These are phyloP conservation scores for Cladosporium austrohemisphaericum DNA, from an alignment of 2,329 filamentous ascomycete genomes.

Conservation along the genomic window DNA sequence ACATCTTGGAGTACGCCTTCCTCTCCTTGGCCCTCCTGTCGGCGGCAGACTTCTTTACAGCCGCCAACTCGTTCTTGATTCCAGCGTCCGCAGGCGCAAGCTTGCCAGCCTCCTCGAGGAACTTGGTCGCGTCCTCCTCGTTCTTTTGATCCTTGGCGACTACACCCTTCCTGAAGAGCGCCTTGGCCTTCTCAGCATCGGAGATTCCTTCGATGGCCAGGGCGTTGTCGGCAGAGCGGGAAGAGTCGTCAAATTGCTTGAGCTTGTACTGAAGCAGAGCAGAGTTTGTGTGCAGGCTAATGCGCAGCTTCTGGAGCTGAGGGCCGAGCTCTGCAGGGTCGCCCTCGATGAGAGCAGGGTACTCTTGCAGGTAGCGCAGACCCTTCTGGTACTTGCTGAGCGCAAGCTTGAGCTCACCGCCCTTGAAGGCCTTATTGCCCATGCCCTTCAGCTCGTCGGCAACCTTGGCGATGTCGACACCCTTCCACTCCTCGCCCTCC, in stretches of 20 bases:
- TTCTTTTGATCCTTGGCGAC: slow-evolving; percentile 76
- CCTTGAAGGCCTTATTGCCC: slow-evolving; percentile 91
- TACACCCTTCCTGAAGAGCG: slow-evolving; percentile 74
- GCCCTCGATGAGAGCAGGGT: slow-evolving; percentile 64
- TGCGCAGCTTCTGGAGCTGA: slow-evolving; percentile 69
- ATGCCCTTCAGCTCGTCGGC: slow-evolving; percentile 83
- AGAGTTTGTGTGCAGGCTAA: slow-evolving; percentile 83
- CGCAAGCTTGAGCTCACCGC: slow-evolving; percentile 63
- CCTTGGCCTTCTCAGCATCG: slow-evolving; percentile 83
- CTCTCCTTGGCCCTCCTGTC: slow-evolving; percentile 82
- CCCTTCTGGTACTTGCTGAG: slow-evolving; percentile 94
- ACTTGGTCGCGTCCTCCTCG: slow-evolving; percentile 66
- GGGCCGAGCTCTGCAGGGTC: slow-evolving; percentile 65
- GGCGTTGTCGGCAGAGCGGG: slow-evolving; percentile 67
- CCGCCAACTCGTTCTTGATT: slow-evolving; percentile 68
- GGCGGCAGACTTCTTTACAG: slow-evolving; percentile 72
- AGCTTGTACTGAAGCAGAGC: slow-evolving; percentile 83
- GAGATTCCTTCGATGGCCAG: slow-evolving; percentile 62
- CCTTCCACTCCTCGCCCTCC: slow-evolving; percentile 57
- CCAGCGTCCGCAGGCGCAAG: slow-evolving; percentile 65
- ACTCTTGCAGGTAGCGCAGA: slow-evolving; percentile 82
- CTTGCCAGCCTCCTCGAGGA: slow-evolving; percentile 43
- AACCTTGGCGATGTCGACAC: slow-evolving; percentile 69
- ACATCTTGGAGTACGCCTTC: slow-evolving; percentile 90
- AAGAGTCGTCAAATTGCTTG: slow-evolving; percentile 64